Evolutionary conservation across 2,329 filamentous ascomycete genomes (phyloP).

Genomic region (Exophiala sideris): DNA sequence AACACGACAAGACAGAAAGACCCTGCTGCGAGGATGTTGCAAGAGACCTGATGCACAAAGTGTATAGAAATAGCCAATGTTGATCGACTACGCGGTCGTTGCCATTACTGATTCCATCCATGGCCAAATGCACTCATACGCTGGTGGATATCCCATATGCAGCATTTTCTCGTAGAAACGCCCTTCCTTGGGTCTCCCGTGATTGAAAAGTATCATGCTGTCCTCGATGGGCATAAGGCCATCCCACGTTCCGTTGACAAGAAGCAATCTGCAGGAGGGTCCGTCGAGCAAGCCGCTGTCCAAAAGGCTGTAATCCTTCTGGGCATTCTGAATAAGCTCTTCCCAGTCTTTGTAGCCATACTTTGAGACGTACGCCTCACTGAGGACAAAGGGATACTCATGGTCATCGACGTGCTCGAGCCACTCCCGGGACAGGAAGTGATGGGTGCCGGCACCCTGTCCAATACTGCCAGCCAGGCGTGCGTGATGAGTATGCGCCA

Average conservation of each 20-base stretch:
- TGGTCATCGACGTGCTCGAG: constrained; percentile 60
- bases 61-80: background rate
- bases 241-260: constrained; percentile 62
- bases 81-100: constrained; percentile 2
- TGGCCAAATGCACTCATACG: constrained; percentile 26
- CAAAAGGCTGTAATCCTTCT: constrained; percentile 62
- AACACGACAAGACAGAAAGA: background rate
- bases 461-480: constrained; percentile 56
- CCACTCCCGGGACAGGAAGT: constrained; percentile 60
- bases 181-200: constrained; percentile 63
- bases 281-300: constrained; percentile 56
- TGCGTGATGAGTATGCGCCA: constrained; percentile 63
- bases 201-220: constrained; percentile 61
- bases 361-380: constrained; percentile 58
- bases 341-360: constrained; percentile 58
- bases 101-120: constrained; percentile 28
- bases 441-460: constrained; percentile 62
- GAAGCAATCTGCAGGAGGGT: constrained; percentile 55
- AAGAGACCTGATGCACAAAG: too few species aligned
- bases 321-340: constrained; percentile 54
- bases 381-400: constrained; percentile 61
- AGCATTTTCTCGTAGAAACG: constrained; percentile 60
- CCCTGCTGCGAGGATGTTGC: background rate
- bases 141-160: constrained; percentile 64
- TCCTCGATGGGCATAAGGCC: constrained; percentile 68